Evolutionary conservation across 805 yeast species (phyloP).

Genomic region (Kazachstania taianensis): DNA sequence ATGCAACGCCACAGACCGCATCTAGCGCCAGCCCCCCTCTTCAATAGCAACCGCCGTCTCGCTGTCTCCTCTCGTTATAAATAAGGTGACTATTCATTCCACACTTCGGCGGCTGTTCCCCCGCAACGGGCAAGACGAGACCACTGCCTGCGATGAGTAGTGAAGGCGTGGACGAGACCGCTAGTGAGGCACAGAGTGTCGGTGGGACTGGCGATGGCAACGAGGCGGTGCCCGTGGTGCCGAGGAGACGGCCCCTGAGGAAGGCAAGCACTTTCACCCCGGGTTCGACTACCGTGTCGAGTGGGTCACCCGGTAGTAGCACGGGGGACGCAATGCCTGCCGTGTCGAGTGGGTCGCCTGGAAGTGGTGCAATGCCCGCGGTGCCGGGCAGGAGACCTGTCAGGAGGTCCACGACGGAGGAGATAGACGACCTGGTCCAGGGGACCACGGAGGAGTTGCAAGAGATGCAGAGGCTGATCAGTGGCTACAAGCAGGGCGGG

Average conservation of each 20-base stretch:
- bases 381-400: slow-evolving; percentile 8
- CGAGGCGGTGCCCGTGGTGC: slow-evolving; percentile 3
- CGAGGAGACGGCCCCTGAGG: slow-evolving; percentile 3
- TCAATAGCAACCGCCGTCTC: too few species aligned
- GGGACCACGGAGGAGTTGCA: slow-evolving; percentile 9
- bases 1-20: too few species aligned
- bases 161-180: not conserved
- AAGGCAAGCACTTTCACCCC: not conserved
- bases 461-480: slow-evolving; percentile 8
- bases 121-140: too few species aligned
- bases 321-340: not conserved
- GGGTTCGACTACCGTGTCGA: not conserved
- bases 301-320: not conserved
- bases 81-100: too few species aligned
- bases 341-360: not conserved
- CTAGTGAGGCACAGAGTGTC: not conserved
- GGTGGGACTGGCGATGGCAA: not conserved
- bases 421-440: slow-evolving; percentile 5
- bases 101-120: too few species aligned
- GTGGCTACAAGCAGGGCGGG: too few species aligned
- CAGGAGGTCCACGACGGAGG: slow-evolving; percentile 10
- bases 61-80: too few species aligned
- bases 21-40: too few species aligned
- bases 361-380: slow-evolving; percentile 3
- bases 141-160: not conserved